phyloP scores from a whole-genome alignment of 2,329 filamentous ascomycete species.

The Cercospora sp. region DNA sequence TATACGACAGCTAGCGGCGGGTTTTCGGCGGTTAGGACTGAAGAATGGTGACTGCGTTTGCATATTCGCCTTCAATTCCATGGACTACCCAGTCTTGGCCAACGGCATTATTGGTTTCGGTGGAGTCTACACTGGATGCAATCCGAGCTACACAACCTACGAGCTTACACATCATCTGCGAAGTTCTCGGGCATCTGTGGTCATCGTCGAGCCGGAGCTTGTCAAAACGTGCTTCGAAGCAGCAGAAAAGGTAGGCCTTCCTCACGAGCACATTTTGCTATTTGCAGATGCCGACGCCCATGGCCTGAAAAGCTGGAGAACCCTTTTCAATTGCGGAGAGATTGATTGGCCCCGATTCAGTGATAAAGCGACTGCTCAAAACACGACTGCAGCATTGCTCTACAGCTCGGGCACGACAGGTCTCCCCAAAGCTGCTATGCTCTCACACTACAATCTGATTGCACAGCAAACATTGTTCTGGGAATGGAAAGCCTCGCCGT shows the following conservation, averaged over 20 bases:
- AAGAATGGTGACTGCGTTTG: slow-evolving; percentile 54
- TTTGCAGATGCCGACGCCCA: slow-evolving; percentile 38
- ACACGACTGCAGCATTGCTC: slow-evolving; percentile 50
- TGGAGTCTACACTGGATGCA: slow-evolving; percentile 38
- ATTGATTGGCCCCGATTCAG: slow-evolving; percentile 51
- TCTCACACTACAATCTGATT: slow-evolving; percentile 60
- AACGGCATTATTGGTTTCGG: slow-evolving; percentile 34
- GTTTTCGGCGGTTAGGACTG: slow-evolving; percentile 51
- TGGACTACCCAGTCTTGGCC: slow-evolving; percentile 30
- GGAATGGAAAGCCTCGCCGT: slow-evolving; percentile 44
- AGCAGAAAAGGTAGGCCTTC: slow-evolving; percentile 36
- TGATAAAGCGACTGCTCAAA: slow-evolving; percentile 42
- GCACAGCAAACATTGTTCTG: slow-evolving; percentile 53
- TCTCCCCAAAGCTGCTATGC: slow-evolving; percentile 58
- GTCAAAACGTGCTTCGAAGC: slow-evolving; percentile 43
- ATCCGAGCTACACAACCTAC: slow-evolving; percentile 39
- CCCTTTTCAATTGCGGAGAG: slow-evolving; percentile 47
- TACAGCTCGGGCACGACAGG: slow-evolving; percentile 59
- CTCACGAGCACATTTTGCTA: slow-evolving; percentile 45
- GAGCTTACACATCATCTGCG: slow-evolving; percentile 38
- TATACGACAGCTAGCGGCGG: slow-evolving; percentile 50
- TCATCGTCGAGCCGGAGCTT: slow-evolving; percentile 38
- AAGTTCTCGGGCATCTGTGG: slow-evolving; percentile 31
- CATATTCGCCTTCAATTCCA: slow-evolving; percentile 57
- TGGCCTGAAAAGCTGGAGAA: slow-evolving; percentile 17